Base-by-base conservation (phyloP, 2,329 filamentous ascomycete genomes). In the Trichoderma sp. region DNA sequence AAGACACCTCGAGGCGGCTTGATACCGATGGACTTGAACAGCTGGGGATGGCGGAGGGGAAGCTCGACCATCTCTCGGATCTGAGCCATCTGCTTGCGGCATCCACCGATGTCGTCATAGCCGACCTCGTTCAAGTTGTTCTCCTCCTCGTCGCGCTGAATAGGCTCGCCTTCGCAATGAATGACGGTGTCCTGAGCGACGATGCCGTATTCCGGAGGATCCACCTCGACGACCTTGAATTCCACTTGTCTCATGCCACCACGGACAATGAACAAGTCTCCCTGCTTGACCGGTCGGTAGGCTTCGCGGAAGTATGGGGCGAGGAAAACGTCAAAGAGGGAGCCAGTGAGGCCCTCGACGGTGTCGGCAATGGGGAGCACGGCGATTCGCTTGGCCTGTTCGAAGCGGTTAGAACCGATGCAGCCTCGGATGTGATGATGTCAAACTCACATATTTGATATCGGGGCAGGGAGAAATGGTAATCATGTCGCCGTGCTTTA, bases 21-120 rank as follows among this genome's bases (percentile, higher is more conserved):
- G 83, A 99, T 97, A 88, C 95, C 95, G 76, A 99, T 98, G 47
- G 94, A 98, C 86, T 98, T 99, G 90, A 99, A 99, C 58, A 99
- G 90, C 80, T 98, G 95, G 67, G 95, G 95, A 80, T 99, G 95
- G 75, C 95, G 90, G 68, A 99, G 87, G 68, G 95, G 95, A 72
- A 99, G 85, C 85, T 99, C 95, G 70, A 99, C 95, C 85, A 99
- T 89, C 80, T 99, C 95, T 77, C 95, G 92, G 74, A 99, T 97
- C 84, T 99, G 95, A 69, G 95, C 95, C 95, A 99, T 98, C 83
- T 99, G 95, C 84, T 99, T 99, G 76, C 95, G 88, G 87, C 95
- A 98, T 72, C 95, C 95, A 86, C 95, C 95, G 81, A 99, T 99
- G 77, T 99, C 95, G 75, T 99, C 95, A 77, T 99, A 99, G 56